These are phyloP conservation scores for Xylaria castorea DNA, from an alignment of 495 filamentous ascomycete genomes.

Conservation along the genomic window DNA sequence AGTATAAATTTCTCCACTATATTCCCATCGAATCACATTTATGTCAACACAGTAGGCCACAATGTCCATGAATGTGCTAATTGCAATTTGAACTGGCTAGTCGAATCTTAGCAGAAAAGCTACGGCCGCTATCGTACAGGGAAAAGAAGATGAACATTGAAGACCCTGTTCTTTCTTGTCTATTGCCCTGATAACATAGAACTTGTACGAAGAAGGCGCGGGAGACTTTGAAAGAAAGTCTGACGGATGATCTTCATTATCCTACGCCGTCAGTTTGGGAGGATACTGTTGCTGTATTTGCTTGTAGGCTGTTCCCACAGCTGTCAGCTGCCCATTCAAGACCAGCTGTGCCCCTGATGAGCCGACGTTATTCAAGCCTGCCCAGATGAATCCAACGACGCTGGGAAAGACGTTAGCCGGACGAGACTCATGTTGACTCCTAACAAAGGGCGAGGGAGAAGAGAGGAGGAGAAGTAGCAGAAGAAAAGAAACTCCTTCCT, in stretches of 20 bases:
- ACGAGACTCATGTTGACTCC: neutral
- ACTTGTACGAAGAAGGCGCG: neutral
- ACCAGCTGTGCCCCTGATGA: neutral
- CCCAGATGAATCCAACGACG: constrained; percentile 3
- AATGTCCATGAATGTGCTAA: no score
- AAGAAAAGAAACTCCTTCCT: neutral
- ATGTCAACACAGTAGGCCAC: no score
- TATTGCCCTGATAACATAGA: neutral
- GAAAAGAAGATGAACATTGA: neutral
- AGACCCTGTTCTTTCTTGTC: neutral
- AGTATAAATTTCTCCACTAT: no score
- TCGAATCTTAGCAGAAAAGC: neutral
- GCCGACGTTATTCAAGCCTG: neutral
- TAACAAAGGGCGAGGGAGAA: neutral
- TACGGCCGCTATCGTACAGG: neutral
- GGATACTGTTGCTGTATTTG: constrained; percentile 6
- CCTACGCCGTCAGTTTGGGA: neutral
- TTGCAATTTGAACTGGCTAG: neutral
- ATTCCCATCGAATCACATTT: no score
- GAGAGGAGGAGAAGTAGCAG: neutral
- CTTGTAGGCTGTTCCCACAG: neutral
- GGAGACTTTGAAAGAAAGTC: neutral
- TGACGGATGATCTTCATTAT: neutral
- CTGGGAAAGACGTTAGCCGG: neutral
- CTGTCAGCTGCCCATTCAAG: neutral